Conservation (phyloP, 345 rosid species). For the Cardamine chenopodiifolia region DNA sequence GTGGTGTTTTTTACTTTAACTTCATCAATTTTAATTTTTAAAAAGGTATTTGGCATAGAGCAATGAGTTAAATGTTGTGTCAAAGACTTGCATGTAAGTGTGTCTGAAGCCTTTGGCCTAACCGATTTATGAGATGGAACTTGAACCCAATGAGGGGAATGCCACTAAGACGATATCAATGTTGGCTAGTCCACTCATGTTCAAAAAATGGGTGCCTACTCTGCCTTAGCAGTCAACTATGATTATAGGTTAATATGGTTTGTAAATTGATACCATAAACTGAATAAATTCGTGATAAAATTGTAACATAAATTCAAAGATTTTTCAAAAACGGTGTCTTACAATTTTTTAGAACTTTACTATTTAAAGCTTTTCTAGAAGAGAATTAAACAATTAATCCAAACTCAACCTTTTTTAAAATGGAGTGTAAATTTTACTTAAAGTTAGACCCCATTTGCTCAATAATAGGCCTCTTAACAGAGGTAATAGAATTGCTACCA, state of each 20-base stretch:
- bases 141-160: too few species aligned
- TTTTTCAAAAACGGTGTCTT: slow-evolving; percentile 1
- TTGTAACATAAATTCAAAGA: neutral
- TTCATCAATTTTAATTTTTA: slow-evolving; percentile 4
- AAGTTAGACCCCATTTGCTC: slow-evolving; percentile 17
- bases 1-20: slow-evolving; percentile 9
- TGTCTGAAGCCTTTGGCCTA: neutral
- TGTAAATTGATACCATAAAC: neutral
- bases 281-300: neutral
- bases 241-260: neutral
- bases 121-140: neutral
- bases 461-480: slow-evolving; percentile 7
- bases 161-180: neutral
- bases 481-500: neutral
- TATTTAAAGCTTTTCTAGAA: slow-evolving; percentile 3
- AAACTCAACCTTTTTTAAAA: neutral
- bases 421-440: neutral
- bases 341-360: neutral
- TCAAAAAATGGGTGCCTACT: neutral
- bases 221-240: neutral
- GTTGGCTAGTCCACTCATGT: neutral
- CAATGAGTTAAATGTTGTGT: neutral
- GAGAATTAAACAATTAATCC: slow-evolving; percentile 2
- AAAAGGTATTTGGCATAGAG: neutral
- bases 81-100: neutral